Evolutionary conservation across 2,329 filamentous ascomycete species (phyloP), one percentile per base, ranked within the genome.

Genomic region (Stemphylium beticola): DNA sequence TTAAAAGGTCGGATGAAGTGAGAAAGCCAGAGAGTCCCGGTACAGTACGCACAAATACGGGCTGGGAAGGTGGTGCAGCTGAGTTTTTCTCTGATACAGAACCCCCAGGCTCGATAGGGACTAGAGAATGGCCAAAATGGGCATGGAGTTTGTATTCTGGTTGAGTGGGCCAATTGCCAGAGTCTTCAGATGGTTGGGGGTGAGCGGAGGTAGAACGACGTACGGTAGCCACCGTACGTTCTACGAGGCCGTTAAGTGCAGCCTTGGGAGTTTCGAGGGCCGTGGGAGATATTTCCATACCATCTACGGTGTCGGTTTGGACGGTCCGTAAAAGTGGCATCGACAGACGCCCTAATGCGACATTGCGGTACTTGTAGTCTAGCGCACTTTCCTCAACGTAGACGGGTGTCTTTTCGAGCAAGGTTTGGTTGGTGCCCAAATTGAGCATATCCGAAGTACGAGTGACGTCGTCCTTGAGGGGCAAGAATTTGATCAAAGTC

Each of bases 261-360:
- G 41, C 24, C 11, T 56, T 49, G 22, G 43, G 15, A 10, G 32
- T 14, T 17, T 15, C 33, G 12, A 15, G 14, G 17, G 12, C 15
- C 43, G 49, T 39, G 10, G 24, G 39, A n/a, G 22, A 20, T 32
- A 51, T 42, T n/a, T 32, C 31, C 17, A 31, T 29, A 18, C 44
- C 41, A 40, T 49, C 43, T 3, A 12, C 9, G 31, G 40, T 7
- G 37, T 42, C 26, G 22, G 43, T 11, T 17, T 56, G 47, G 5
- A 48, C 22, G 12, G 38, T 18, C 20, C 52, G 57, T 20, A 36
- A 17, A 6, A 66, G 31, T 8, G 66, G 67, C 22, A 62, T 29
- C n/a, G 57, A 58, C 65, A 70, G 70, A 2, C 73, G 72, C 12
- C 68, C 72, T 8, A 73, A 18, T 2, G 50, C 49, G 2, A 50